phyloP scores from a whole-genome alignment of 257 asterid genomes.

The Ilex asprella region DNA sequence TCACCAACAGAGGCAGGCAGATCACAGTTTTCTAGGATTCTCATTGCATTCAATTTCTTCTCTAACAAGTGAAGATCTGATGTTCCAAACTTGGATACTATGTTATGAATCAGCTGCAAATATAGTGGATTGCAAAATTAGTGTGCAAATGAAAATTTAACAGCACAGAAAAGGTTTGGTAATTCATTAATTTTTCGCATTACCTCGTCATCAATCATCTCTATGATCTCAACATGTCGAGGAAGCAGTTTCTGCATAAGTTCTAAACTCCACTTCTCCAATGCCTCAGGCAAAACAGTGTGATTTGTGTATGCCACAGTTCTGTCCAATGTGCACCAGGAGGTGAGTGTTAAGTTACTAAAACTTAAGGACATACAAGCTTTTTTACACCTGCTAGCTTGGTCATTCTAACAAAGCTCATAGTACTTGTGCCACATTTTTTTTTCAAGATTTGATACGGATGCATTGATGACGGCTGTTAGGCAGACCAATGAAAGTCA shows the following conservation, averaged over 20 bases:
- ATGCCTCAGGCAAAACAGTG: conserved; percentile 88
- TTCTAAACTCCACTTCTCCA: conserved; percentile 86
- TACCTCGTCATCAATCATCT: conserved; percentile 79
- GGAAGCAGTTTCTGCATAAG: conserved; percentile 79
- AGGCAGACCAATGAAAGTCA: not conserved
- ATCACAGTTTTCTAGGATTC: conserved; percentile 75
- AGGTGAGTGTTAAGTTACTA: not conserved
- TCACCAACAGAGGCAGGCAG: conserved; percentile 49
- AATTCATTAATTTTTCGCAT: conserved; percentile 7
- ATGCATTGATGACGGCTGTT: no score
- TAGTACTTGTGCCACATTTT: no score
- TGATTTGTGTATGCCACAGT: conserved; percentile 90
- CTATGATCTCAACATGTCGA: conserved; percentile 78
- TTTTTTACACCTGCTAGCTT: no score
- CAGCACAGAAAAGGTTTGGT: conserved; percentile 10
- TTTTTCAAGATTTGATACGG: no score
- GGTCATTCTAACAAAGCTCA: no score
- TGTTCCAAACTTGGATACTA: conserved; percentile 55
- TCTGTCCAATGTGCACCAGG: conserved; percentile 24
- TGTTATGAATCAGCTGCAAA: conserved; percentile 62
- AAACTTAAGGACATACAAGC: not conserved
- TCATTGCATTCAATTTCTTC: conserved; percentile 52
- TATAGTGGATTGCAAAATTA: conserved; percentile 11
- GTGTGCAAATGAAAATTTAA: conserved; percentile 16
- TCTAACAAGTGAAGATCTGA: conserved; percentile 45